Evolutionary conservation across 1,284 basidiomycete species (phyloP), one percentile per base, ranked within the genome.

Genomic region (Stygiomarasmius scandens): DNA sequence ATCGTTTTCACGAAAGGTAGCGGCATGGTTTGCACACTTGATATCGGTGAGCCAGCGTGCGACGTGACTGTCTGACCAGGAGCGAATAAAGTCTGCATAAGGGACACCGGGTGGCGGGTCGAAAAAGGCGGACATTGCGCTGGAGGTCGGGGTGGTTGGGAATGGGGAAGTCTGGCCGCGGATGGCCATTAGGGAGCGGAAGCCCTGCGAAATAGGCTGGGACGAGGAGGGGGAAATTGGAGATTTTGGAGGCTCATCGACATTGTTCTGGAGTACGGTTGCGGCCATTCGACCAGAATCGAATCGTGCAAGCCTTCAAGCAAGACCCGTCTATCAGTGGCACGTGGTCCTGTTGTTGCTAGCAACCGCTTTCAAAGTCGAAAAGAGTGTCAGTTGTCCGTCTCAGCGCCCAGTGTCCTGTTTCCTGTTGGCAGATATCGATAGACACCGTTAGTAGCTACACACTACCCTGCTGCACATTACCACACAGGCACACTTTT

Each of bases 1-100:
- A 69, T 97, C 94, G 74, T 95, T 92, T 3, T 80, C 78, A 51
- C 81, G 84, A 75, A 98, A 98, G 0, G 83, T 78, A 3, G 79
- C 69, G 1, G 87, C 83, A 67, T 93, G 89, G 29, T 82, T 81
- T 0, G 75, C 82, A 64, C 93, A 94, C 66, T 86, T 89, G 64
- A 88, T 84, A 34, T 90, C 87, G 0, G 79, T 65, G 34, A 93
- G 76, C 90, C 90, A 93, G 53, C 77, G 78, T 4, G 85, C 82
- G 56, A 92, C 86, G 64, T 90, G 85, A 1, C 66, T 65, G 66
- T 93, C 90, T 1, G 79, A 73, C 90, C 90, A 93, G 8, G 82
- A 79, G 25, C 79, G 78, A 52, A 92, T 76, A 65, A 82, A 88
- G 29, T 89, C 87, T 0, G 75, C 60, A 68, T 86, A 90, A 1